Percentiles rank a stretch among this genome's conserved stretches.
These are phyloP conservation scores for Leccinum imitatum DNA, from an alignment of 768 basidiomycete species.

Conservation along the genomic window DNA sequence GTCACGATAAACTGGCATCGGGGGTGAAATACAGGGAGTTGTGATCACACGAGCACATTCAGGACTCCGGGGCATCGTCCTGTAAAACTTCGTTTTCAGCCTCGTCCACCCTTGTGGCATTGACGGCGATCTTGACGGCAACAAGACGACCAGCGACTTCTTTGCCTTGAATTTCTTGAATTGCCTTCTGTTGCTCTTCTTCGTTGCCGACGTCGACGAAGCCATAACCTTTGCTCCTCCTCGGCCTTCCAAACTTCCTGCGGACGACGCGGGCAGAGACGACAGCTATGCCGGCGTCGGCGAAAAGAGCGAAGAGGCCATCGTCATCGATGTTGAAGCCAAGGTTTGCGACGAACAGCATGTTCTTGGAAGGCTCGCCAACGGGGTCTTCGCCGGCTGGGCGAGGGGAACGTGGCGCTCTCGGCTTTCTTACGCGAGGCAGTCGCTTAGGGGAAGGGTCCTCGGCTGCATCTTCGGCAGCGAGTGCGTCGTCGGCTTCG, in stretches of 20 bases:
- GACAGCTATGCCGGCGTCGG: constrained; percentile 79
- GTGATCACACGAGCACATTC: constrained; percentile 20
- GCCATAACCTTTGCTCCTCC: constrained; percentile 94
- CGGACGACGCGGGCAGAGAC: constrained; percentile 88
- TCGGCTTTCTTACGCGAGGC: constrained; percentile 56
- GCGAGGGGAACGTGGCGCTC: constrained; percentile 57
- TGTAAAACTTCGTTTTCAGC: constrained; percentile 38
- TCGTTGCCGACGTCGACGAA: constrained; percentile 94
- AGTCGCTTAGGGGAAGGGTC: constrained; percentile 39
- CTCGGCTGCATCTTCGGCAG: constrained; percentile 39
- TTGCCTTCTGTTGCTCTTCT: constrained; percentile 89
- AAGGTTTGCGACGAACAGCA: constrained; percentile 97
- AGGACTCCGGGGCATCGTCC: constrained; percentile 29
- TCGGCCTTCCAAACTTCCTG: constrained; percentile 77
- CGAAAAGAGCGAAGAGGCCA: constrained; percentile 78
- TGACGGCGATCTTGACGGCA: constrained; percentile 95
- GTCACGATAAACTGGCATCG: constrained; percentile 28
- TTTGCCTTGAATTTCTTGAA: constrained; percentile 83
- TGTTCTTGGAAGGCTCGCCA: constrained; percentile 85
- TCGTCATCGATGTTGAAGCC: constrained; percentile 91
- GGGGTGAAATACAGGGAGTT: constrained; percentile 18
- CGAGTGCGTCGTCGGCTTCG: constrained; percentile 33
- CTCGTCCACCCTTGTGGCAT: constrained; percentile 65
- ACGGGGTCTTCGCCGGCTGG: constrained; percentile 79
- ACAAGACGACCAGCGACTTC: constrained; percentile 83